Base-by-base conservation (phyloP, 306 rosid species). In the Dryas alaskensis region DNA sequence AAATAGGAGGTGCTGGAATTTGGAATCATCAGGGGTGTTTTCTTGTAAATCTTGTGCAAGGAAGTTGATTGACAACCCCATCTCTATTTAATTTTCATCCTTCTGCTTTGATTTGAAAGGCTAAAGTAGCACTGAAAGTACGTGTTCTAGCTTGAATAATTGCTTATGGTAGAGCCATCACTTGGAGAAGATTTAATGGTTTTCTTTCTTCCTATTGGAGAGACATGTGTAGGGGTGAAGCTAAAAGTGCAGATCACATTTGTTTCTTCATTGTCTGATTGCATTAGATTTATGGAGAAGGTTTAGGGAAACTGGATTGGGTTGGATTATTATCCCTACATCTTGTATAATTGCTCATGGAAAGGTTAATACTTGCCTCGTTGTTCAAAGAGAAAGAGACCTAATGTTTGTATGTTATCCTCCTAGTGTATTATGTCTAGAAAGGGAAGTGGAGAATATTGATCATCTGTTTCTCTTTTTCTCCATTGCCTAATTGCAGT, bases 41-140 rank as follows among this genome's bases (percentile, higher is more conserved):
- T 31, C 16, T 54, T 66, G 37, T 37, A 79, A 64, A 60, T 14
- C 44, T 53, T 67, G 42, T 61, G 61, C 40, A 70, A 62, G 13
- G 44, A 55, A 37, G 64, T 70, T 69, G 73, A 7, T 40, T 69
- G 42, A 27, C 8, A 70, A 8, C 48, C 31, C n/a, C 43, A 59
- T 13, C 12, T 42, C 27, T 54, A 5, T 42, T 12, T 54, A 8
- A 17, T 31, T 67, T 64, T 27, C 11, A 52, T 69, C 49, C 64
- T 42, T 40, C 51, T 51, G 49, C 73, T 70, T 39, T 54, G 10
- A 54, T 70, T 53, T 40, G 11, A 39, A 10, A 8, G 16, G 37
- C 17, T 9, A 7, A 54, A 10, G 45, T n/a, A 51, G 47, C 6
- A 50, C 16, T 19, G 4, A 17, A 10, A 11, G 17, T 52, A 40